Percentiles rank a stretch among this genome's conserved stretches.
Conservation (phyloP, 345 rosid species). For the Moricandia moricandioides region DNA sequence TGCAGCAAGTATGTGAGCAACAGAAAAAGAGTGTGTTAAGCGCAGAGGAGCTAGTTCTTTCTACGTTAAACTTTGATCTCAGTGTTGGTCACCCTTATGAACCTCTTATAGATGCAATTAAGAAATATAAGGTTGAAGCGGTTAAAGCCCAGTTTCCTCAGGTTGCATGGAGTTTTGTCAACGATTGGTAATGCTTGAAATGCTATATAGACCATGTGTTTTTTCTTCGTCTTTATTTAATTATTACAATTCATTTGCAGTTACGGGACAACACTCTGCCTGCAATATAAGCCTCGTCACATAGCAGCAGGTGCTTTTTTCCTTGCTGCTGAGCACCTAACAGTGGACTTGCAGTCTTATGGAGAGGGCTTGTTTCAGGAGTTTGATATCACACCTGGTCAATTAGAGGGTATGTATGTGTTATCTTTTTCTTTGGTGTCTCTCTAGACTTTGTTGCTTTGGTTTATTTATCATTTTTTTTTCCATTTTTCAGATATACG, state of each 20-base stretch:
- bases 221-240: slow-evolving; percentile 29
- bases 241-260: slow-evolving; percentile 52
- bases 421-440: slow-evolving; percentile 15
- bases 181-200: not conserved
- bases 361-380: slow-evolving; percentile 86
- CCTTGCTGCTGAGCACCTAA: slow-evolving; percentile 78
- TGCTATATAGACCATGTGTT: too few species aligned
- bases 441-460: slow-evolving; percentile 3
- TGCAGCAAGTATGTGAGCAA: not conserved
- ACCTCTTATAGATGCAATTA: not conserved
- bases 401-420: slow-evolving; percentile 61
- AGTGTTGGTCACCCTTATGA: not conserved
- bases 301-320: slow-evolving; percentile 93
- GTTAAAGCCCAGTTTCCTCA: not conserved
- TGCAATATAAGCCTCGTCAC: slow-evolving; percentile 92
- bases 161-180: not conserved
- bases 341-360: slow-evolving; percentile 72
- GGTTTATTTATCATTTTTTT: not conserved
- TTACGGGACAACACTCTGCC: slow-evolving; percentile 86
- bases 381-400: slow-evolving; percentile 72
- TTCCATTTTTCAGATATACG: not conserved
- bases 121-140: not conserved
- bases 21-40: not conserved
- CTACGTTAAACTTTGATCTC: not conserved
- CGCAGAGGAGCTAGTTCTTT: not conserved